Conservation (phyloP, 75 land plant species). For the Cupressus sempervirens region DNA sequence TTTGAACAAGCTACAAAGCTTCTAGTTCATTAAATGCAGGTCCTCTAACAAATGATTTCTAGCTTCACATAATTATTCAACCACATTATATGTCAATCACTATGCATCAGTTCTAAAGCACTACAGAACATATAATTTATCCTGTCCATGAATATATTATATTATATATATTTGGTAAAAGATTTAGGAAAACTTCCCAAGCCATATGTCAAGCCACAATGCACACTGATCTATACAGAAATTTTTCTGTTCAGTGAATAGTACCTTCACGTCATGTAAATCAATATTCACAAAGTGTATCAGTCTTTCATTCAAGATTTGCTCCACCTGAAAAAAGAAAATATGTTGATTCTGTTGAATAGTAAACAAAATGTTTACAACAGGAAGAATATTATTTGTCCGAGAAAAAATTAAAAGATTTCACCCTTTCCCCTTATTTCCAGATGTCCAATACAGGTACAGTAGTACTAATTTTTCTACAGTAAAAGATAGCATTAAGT, state of each 20-base stretch:
- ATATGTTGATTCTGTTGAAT: not conserved
- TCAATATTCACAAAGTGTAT: conserved; percentile 89
- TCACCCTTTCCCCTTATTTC: not conserved
- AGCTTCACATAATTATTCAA: not conserved
- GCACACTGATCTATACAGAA: not conserved
- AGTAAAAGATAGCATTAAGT: not conserved
- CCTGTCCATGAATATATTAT: not conserved
- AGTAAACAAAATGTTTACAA: not conserved
- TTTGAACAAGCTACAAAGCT: not conserved
- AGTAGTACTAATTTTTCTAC: not conserved
- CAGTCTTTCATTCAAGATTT: conserved; percentile 83
- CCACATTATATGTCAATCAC: not conserved
- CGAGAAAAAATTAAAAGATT: conserved; percentile 1
- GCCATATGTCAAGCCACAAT: not conserved
- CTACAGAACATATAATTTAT: not conserved
- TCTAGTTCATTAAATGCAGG: not conserved
- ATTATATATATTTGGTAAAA: not conserved
- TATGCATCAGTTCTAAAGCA: not conserved
- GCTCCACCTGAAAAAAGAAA: conserved; percentile 73
- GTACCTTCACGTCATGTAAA: conserved; percentile 96
- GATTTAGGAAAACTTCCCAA: not conserved
- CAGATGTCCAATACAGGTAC: not conserved
- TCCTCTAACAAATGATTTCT: not conserved
- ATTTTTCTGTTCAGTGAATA: not conserved
- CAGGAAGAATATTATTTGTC: not conserved